These are phyloP conservation scores for Volvox reticuliferus DNA, from an alignment of 139 green algal genomes.

Conservation along the genomic window DNA sequence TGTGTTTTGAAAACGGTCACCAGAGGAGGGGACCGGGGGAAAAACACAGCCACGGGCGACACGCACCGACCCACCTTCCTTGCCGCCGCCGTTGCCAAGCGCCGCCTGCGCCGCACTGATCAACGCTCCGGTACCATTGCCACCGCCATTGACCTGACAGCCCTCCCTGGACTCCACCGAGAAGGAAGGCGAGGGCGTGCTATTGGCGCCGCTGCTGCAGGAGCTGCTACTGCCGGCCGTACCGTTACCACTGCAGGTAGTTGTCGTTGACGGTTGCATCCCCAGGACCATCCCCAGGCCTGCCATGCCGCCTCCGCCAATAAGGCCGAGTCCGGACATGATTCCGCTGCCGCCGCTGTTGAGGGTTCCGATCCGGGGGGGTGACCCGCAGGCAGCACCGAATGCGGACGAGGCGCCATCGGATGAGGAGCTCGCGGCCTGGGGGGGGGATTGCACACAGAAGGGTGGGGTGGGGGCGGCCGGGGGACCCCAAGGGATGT, in stretches of 20 bases:
- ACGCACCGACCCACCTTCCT: background rate
- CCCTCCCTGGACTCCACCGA: conserved; percentile 19
- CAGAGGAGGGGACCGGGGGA: too few species aligned
- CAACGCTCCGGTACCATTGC: background rate
- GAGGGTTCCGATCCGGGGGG: background rate
- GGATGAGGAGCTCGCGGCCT: background rate
- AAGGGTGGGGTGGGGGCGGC: too few species aligned
- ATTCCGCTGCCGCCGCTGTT: conserved; percentile 9
- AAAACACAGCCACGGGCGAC: too few species aligned
- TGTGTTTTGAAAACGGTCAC: too few species aligned
- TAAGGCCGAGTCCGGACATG: background rate
- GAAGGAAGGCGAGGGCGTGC: conserved; percentile 15
- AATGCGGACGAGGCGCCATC: background rate
- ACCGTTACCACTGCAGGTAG: background rate
- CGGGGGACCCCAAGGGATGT: too few species aligned
- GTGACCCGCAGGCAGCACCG: background rate
- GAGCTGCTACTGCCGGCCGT: conserved; percentile 4
- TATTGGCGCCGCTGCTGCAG: conserved; percentile 11
- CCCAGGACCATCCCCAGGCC: background rate
- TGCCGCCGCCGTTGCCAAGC: background rate
- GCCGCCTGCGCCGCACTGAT: background rate
- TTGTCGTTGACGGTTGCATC: background rate
- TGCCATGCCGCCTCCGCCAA: background rate
- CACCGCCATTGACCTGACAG: background rate
- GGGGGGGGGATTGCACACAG: background rate